Evolutionary conservation across 768 basidiomycete genomes (phyloP).

Genomic region (Paxillus rubicundulus): DNA sequence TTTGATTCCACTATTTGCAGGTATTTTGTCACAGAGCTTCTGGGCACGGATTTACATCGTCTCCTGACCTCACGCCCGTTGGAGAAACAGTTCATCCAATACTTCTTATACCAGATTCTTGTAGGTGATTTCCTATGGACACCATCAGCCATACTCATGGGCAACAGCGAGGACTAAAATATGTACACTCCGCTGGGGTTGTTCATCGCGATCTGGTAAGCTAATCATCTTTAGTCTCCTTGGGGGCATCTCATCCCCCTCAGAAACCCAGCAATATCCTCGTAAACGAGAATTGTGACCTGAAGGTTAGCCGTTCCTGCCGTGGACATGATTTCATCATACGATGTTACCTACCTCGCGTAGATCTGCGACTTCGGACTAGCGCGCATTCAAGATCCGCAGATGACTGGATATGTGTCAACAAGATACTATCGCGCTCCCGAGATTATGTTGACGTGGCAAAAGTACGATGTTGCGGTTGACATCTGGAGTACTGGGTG

Average conservation of each 20-base stretch:
- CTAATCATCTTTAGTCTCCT: slow-evolving; percentile 1
- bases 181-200: slow-evolving; percentile 98
- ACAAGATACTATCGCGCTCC: slow-evolving; percentile 98
- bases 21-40: slow-evolving; percentile 98
- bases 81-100: slow-evolving; percentile 99
- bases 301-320: slow-evolving; percentile 61
- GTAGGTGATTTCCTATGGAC: slow-evolving; percentile 43
- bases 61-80: slow-evolving; percentile 93
- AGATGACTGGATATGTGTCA: slow-evolving; percentile 99
- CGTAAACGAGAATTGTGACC: slow-evolving; percentile 99
- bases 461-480: slow-evolving; percentile 99
- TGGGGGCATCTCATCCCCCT: neutral
- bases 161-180: slow-evolving; percentile 90
- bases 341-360: slow-evolving; percentile 8
- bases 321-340: neutral
- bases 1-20: slow-evolving; percentile 39
- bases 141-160: slow-evolving; percentile 6
- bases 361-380: slow-evolving; percentile 99
- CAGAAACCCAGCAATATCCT: slow-evolving; percentile 99
- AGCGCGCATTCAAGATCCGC: slow-evolving; percentile 97
- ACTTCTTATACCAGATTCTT: slow-evolving; percentile 98
- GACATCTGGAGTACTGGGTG: slow-evolving; percentile 99
- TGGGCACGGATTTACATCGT: slow-evolving; percentile 97
- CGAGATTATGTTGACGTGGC: slow-evolving; percentile 99
- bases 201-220: slow-evolving; percentile 93